Conservation (phyloP, 1,284 basidiomycete genomes). For the Rhodotorula sp. region DNA sequence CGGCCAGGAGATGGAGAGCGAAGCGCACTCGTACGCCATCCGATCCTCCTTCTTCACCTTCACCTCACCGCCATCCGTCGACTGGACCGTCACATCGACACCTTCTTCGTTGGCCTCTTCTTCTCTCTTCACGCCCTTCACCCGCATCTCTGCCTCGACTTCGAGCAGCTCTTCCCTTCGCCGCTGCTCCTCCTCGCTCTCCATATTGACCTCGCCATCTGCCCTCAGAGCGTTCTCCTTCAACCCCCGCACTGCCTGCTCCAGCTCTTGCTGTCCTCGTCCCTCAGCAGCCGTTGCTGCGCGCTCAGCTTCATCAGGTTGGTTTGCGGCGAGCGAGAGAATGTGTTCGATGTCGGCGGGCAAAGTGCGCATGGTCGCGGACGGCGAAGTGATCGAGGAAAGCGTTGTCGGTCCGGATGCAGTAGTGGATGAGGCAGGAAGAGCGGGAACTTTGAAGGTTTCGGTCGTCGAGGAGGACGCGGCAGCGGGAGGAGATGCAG, state of each 20-base stretch:
- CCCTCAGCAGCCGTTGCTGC: not conserved
- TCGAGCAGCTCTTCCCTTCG: constrained; percentile 12
- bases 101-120: not conserved
- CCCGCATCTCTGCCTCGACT: constrained; percentile 36
- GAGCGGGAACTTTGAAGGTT: constrained; percentile 31
- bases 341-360: constrained; percentile 41
- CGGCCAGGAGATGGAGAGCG: not conserved
- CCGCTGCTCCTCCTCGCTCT: not conserved
- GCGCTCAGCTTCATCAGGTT: constrained; percentile 12
- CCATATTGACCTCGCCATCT: constrained; percentile 1
- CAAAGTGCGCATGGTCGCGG: constrained; percentile 16
- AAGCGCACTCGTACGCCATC: constrained; percentile 20
- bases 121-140: constrained; percentile 15
- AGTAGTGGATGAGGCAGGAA: constrained; percentile 8
- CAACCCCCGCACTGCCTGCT: constrained; percentile 29
- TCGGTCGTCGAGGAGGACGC: constrained; percentile 7
- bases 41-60: not conserved
- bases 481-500: not conserved
- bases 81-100: not conserved
- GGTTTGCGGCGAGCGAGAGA: constrained; percentile 29
- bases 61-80: constrained; percentile 5
- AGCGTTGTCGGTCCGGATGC: too few species aligned
- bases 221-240: constrained; percentile 18
- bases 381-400: not conserved
- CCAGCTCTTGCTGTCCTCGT: constrained; percentile 10